Evolutionary conservation across 164 flowering plant species (phyloP).

Genomic region (Magnolia kwangsiensis): DNA sequence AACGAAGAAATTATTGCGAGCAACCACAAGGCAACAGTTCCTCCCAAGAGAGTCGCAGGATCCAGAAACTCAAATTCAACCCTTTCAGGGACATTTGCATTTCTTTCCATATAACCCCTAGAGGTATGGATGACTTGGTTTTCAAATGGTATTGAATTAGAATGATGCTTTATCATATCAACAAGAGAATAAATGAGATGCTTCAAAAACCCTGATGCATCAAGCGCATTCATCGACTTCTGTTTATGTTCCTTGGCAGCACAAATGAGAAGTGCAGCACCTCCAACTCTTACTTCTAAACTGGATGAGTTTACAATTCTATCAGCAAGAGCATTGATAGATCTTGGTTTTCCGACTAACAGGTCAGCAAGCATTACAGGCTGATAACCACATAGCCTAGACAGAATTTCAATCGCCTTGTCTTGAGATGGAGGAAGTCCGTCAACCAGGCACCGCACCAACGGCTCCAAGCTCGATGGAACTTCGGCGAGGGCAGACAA

Average conservation of each 20-base stretch:
- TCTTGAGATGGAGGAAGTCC: conserved; percentile 70
- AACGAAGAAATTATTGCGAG: conserved; percentile 62
- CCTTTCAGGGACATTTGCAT: conserved; percentile 42
- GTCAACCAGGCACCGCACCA: conserved; percentile 59
- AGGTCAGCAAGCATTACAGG: conserved; percentile 57
- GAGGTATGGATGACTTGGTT: conserved; percentile 52
- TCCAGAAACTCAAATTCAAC: conserved; percentile 61
- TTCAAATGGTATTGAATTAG: conserved; percentile 40
- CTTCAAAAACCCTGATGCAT: conserved; percentile 51
- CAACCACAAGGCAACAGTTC: conserved; percentile 80
- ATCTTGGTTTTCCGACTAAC: conserved; percentile 43
- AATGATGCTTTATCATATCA: conserved; percentile 60
- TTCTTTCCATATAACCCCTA: conserved; percentile 52
- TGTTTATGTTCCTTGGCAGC: conserved; percentile 63
- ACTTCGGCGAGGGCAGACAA: conserved; percentile 61
- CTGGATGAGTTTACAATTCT: conserved; percentile 63
- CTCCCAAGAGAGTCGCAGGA: conserved; percentile 62
- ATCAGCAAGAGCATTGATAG: conserved; percentile 54
- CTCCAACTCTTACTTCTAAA: conserved; percentile 81
- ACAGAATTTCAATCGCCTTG: conserved; percentile 70
- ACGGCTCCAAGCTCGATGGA: conserved; percentile 61
- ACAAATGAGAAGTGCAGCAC: conserved; percentile 64
- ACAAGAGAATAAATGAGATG: conserved; percentile 60
- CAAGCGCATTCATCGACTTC: conserved; percentile 55
- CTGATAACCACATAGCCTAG: conserved; percentile 72